A percentile compares a stretch with the other conserved stretches of the same genome.
Evolutionary conservation across 1,284 basidiomycete genomes (phyloP).

Genomic region (Rhodotorula sp.): DNA sequence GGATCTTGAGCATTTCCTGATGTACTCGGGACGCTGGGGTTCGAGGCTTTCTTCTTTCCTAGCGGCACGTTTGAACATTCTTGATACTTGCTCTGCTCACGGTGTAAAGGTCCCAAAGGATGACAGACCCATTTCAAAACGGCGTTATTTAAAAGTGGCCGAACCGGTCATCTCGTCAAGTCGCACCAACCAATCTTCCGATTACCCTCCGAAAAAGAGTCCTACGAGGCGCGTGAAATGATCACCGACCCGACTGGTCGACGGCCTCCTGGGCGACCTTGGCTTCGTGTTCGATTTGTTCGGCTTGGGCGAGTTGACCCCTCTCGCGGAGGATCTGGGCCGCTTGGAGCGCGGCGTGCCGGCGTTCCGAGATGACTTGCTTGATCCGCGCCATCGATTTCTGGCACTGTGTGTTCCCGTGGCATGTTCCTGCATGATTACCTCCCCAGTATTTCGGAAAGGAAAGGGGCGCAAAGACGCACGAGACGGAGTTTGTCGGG

Average conservation of each 20-base stretch:
- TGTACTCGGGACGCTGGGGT: no score
- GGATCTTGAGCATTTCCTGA: no score
- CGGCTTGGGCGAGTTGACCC: constrained; percentile 19
- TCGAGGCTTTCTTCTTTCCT: no score
- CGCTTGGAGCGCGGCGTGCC: constrained; percentile 69
- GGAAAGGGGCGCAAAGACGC: not conserved
- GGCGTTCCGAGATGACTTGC: constrained; percentile 84
- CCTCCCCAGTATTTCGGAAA: not conserved
- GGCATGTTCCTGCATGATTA: not conserved
- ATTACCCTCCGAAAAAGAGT: no score
- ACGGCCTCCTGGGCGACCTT: not conserved
- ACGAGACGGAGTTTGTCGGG: constrained; percentile 34
- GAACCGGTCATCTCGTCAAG: no score
- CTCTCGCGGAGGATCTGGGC: constrained; percentile 53
- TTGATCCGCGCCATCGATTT: constrained; percentile 98
- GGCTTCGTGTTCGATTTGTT: constrained; percentile 15
- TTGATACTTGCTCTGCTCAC: no score
- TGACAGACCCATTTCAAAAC: no score
- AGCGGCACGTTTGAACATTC: no score
- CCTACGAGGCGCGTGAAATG: no score
- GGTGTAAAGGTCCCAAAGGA: no score
- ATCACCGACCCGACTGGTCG: not conserved
- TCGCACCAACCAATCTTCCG: no score
- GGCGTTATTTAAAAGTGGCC: no score
- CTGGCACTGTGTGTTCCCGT: constrained; percentile 61